Evolutionary conservation across 2,329 filamentous ascomycete genomes (phyloP).

Genomic region (Juglanconis oblonga): DNA sequence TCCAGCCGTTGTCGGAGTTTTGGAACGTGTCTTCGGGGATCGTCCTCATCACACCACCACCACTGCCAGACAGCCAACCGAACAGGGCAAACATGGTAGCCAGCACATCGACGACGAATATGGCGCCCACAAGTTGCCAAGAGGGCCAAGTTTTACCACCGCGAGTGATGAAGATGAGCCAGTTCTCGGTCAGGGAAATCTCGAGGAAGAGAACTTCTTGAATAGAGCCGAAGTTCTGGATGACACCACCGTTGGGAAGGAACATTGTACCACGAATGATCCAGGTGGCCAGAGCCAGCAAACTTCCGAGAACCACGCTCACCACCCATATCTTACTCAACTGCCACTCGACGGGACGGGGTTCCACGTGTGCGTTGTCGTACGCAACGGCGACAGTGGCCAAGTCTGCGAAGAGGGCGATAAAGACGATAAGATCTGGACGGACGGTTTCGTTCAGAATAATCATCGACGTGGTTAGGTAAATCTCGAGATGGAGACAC

Average conservation of each 20-base stretch:
- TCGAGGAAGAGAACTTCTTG: conserved; percentile 75
- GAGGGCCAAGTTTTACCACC: conserved; percentile 71
- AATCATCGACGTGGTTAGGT: conserved; percentile 74
- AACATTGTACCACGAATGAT: conserved; percentile 69
- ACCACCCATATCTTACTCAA: conserved; percentile 80
- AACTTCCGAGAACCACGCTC: conserved; percentile 62
- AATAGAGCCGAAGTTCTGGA: conserved; percentile 71
- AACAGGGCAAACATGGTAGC: conserved; percentile 74
- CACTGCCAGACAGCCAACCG: conserved; percentile 62
- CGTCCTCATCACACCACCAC: conserved; percentile 19
- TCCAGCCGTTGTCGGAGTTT: conserved; percentile 38
- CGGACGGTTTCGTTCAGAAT: conserved; percentile 75
- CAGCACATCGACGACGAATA: conserved; percentile 67
- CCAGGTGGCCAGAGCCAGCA: conserved; percentile 71
- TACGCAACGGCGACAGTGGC: conserved; percentile 77
- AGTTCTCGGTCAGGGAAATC: conserved; percentile 72
- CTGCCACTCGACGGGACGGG: conserved; percentile 76
- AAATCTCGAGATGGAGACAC: conserved; percentile 72
- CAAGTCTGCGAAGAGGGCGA: conserved; percentile 75
- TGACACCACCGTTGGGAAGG: conserved; percentile 67
- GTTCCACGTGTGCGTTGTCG: conserved; percentile 75
- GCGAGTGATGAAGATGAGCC: conserved; percentile 76
- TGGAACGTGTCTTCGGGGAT: conserved; percentile 24
- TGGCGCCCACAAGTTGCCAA: conserved; percentile 70
- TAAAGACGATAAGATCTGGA: conserved; percentile 73